A percentile compares a stretch with the other conserved stretches of the same genome.
Evolutionary conservation across 257 asterid species (phyloP).

Genomic region (Datura wrightii): DNA sequence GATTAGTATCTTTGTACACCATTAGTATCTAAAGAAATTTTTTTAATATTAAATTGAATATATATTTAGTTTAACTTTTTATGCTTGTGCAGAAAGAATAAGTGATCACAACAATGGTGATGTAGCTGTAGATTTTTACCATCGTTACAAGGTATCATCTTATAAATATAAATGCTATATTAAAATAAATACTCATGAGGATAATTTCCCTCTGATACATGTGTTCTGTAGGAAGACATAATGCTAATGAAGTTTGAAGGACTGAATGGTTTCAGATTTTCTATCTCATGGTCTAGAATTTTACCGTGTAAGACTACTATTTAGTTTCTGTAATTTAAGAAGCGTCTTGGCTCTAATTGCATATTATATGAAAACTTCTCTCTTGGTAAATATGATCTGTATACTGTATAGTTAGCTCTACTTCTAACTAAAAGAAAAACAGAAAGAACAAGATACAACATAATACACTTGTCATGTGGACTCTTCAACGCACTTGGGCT

Average conservation of each 20-base stretch:
- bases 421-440: too few species aligned
- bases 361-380: too few species aligned
- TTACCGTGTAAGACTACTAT: slow-evolving; percentile 34
- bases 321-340: neutral
- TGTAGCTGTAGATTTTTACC: slow-evolving; percentile 44
- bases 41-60: too few species aligned
- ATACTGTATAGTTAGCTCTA: too few species aligned
- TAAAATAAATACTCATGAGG: neutral
- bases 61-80: neutral
- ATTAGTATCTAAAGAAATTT: too few species aligned
- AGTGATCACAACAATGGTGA: slow-evolving; percentile 44
- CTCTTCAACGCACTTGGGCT: too few species aligned
- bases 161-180: neutral
- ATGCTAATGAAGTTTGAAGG: slow-evolving; percentile 35
- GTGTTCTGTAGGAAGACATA: slow-evolving; percentile 38
- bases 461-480: too few species aligned
- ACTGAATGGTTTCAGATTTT: slow-evolving; percentile 39
- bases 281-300: slow-evolving; percentile 44
- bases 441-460: too few species aligned
- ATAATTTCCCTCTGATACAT: neutral
- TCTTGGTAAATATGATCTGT: too few species aligned
- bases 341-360: too few species aligned
- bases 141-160: slow-evolving; percentile 38
- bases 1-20: too few species aligned
- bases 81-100: slow-evolving; percentile 35